These are phyloP conservation scores for Talaromyces sp. DNA, from an alignment of 2,329 filamentous ascomycete species.

Conservation along the genomic window DNA sequence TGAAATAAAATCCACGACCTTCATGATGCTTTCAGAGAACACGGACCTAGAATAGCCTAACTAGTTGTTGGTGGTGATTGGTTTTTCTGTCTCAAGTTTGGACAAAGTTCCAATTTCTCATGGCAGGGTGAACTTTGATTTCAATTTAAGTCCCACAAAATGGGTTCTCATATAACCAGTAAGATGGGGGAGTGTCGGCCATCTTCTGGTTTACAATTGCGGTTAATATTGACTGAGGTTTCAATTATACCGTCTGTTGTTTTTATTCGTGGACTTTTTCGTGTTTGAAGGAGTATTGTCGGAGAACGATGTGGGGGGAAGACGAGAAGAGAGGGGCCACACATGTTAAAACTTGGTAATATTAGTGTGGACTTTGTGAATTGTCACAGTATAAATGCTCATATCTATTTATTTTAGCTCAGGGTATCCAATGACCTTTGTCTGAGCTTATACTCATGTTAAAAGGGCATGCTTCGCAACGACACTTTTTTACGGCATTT, in stretches of 20 bases:
- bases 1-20: neutral
- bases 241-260: neutral
- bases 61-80: neutral
- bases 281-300: neutral
- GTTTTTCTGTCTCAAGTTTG: neutral
- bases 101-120: neutral
- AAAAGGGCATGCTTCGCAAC: neutral
- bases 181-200: neutral
- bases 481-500: neutral
- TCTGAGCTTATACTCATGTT: neutral
- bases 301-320: neutral
- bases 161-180: no score
- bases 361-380: neutral
- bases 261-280: neutral
- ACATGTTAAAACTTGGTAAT: neutral
- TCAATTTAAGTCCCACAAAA: no score
- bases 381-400: neutral
- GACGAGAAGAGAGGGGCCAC: neutral
- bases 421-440: no score
- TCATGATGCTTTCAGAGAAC: neutral
- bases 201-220: neutral
- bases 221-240: neutral
- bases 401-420: no score
- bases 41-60: neutral
- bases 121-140: neutral